phyloP scores from a whole-genome alignment of 345 rosid genomes.

The Sonneratia caseolaris region DNA sequence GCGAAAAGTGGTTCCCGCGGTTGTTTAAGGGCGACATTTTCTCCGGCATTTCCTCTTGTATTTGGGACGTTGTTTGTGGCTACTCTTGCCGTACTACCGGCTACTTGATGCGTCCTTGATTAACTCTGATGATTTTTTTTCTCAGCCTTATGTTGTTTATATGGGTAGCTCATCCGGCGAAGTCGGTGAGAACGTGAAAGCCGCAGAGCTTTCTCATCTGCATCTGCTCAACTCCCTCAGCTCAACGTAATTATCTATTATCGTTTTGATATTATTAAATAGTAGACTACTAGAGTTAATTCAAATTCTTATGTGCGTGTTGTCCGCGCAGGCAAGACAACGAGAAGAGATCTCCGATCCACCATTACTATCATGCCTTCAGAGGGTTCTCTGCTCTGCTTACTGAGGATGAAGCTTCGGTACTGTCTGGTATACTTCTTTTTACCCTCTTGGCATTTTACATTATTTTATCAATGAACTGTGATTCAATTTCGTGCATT shows the following conservation, averaged over 20 bases:
- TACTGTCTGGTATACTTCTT: constrained; percentile 33
- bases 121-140: not conserved
- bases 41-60: too few species aligned
- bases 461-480: not conserved
- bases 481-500: not conserved
- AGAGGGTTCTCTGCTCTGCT: constrained; percentile 79
- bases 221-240: constrained; percentile 39
- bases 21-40: too few species aligned
- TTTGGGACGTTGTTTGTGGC: too few species aligned
- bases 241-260: constrained; percentile 6
- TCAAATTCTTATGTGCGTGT: not conserved
- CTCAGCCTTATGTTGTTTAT: constrained; percentile 54
- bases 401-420: constrained; percentile 53
- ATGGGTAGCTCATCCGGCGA: constrained; percentile 51
- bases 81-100: too few species aligned
- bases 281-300: not conserved
- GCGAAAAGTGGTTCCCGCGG: too few species aligned
- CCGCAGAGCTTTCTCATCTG: constrained; percentile 30
- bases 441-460: not conserved
- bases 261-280: not conserved
- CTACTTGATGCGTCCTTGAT: too few species aligned
- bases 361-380: constrained; percentile 54
- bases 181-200: constrained; percentile 8
- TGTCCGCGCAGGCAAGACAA: constrained; percentile 24
- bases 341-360: constrained; percentile 27